Percentiles rank a stretch among this genome's conserved stretches.
Conservation (phyloP, 176 grass and related monocot genomes). For the Cenchrus purpureus region DNA sequence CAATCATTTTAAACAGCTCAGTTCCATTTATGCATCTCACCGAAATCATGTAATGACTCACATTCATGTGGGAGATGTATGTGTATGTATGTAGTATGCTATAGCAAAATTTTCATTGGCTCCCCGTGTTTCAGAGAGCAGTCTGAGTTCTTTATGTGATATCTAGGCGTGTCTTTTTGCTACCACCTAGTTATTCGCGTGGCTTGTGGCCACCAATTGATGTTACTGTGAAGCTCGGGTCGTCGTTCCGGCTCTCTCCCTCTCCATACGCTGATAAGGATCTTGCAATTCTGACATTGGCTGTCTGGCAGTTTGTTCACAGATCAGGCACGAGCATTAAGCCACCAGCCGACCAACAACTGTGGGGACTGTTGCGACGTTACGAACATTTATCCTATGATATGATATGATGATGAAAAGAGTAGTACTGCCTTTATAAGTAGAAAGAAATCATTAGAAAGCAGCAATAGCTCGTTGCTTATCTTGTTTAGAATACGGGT, state of each 20-base stretch:
- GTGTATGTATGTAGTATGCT: background rate
- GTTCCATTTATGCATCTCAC: slow-evolving; percentile 1
- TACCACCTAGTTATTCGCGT: no score
- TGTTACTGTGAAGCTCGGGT: background rate
- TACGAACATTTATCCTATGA: background rate
- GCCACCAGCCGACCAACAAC: background rate
- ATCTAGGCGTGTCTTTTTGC: background rate
- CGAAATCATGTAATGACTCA: no score
- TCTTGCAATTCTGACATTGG: background rate
- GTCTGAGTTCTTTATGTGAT: background rate
- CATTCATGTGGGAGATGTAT: background rate
- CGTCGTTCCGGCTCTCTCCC: no score
- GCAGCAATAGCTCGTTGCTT: background rate
- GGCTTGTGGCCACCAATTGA: background rate
- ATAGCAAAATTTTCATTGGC: background rate
- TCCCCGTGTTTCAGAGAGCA: background rate
- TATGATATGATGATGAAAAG: background rate
- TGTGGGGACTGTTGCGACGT: background rate
- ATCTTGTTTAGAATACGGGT: background rate
- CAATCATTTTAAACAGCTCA: background rate
- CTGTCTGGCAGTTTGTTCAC: background rate
- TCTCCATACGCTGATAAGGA: background rate
- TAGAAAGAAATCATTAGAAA: slow-evolving; percentile 14
- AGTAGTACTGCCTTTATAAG: background rate
- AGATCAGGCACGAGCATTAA: background rate